Base-by-base conservation (phyloP, 78 protist genomes). In the Dictyostelium purpureum region DNA sequence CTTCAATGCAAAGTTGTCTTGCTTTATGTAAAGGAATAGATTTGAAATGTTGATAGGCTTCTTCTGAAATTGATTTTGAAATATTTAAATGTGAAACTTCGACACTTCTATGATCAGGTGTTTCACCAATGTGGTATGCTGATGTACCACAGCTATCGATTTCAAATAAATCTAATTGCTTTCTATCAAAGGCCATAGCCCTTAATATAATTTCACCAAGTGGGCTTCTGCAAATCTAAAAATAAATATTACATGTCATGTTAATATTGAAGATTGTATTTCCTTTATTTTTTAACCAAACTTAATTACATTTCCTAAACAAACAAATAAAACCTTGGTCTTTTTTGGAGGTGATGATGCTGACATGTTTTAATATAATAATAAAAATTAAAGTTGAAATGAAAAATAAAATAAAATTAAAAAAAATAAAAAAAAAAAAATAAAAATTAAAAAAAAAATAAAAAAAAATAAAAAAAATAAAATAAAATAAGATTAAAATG, bases 41-140 rank as follows among this genome's bases (percentile, higher is more conserved):
- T 35, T 74, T 85, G 28, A 85, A 85, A 24, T 85, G 92, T 47
- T 37, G 33, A 19, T 51, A 66, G 1, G 92, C 61, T 31, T 85
- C 52, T 1, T 31, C 43, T 76, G 88, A 79, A 16, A 79, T 71
- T 6, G 80, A 37, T 7, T 26, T 33, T 11, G 31, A 37, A 28
- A 88, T 10, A 5, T 42, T 4, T 43, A 18, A 16, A 11, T 52
- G 16, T 52, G n/a, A 24, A 33, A 0, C n/a, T 42, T 40, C 54
- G 5, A 77, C 81, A 14, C 70, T 56, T 61, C 92, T 35, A 6
- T 33, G 63, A 65, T 85, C 92, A 35, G 92, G 82, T 10, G 35
- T 38, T 6, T 88, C 94, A 2, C 94, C 94, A 63, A 88, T 79
- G 45, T 88, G 94, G 43, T 88, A 88, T 18, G 66, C 11, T 45